These are phyloP conservation scores for Leccinum subrobustum DNA, from an alignment of 1,284 basidiomycete species.

Conservation along the genomic window DNA sequence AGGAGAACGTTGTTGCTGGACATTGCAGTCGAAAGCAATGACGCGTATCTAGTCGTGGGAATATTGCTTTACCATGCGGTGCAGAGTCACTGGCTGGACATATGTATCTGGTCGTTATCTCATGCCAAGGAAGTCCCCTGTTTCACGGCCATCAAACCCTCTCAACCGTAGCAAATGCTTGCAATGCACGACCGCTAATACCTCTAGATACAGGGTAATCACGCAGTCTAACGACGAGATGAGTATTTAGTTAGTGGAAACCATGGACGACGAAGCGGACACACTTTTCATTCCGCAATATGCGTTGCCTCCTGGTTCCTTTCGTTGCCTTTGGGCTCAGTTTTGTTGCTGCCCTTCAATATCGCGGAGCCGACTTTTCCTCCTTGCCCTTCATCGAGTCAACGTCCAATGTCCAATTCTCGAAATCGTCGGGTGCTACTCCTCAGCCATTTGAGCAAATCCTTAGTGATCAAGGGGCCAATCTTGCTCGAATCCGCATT, in stretches of 20 bases:
- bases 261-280: not conserved
- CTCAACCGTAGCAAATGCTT: not conserved
- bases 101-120: not conserved
- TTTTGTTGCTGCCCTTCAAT: slow-evolving; percentile 12
- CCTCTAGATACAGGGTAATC: not conserved
- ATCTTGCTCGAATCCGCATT: slow-evolving; percentile 18
- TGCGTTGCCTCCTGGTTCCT: not conserved
- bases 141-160: not conserved
- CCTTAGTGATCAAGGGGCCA: slow-evolving; percentile 9
- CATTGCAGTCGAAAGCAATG: slow-evolving; percentile 22
- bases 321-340: not conserved
- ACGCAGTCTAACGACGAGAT: not conserved
- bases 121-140: not conserved
- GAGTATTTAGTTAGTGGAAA: not conserved
- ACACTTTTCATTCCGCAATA: not conserved
- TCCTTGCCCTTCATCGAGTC: slow-evolving; percentile 17
- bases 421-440: not conserved
- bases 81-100: too few relatives aligned
- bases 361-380: slow-evolving; percentile 20
- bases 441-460: slow-evolving; percentile 13
- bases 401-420: slow-evolving; percentile 1
- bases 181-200: not conserved
- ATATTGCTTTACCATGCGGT: slow-evolving; percentile 1
- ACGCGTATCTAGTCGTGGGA: slow-evolving; percentile 31
- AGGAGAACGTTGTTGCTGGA: slow-evolving; percentile 48